These are phyloP conservation scores for Cyclanthera cordifolia DNA, from an alignment of 306 rosid genomes.

Conservation along the genomic window DNA sequence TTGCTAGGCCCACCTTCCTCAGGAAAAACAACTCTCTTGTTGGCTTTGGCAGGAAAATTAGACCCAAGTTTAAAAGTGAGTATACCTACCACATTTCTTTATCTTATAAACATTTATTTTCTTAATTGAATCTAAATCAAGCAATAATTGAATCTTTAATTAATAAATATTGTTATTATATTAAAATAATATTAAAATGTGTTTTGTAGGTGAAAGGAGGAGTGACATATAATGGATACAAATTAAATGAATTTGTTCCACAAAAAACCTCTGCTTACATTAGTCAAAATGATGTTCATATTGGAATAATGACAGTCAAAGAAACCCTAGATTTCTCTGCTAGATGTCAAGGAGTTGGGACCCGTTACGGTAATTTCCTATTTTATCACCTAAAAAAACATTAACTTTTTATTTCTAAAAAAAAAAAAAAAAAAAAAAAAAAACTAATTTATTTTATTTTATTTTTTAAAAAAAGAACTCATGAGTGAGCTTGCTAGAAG, in stretches of 20 bases:
- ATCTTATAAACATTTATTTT: too few relatives aligned
- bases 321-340: constrained; percentile 89
- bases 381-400: too few relatives aligned
- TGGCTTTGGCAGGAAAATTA: constrained; percentile 81
- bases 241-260: constrained; percentile 52
- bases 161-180: too few relatives aligned
- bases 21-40: constrained; percentile 77
- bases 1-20: constrained; percentile 85
- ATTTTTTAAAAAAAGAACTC: constrained; percentile 40
- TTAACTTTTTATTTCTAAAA: too few relatives aligned
- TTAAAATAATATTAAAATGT: too few relatives aligned
- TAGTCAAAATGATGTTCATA: constrained; percentile 77
- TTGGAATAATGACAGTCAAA: constrained; percentile 79
- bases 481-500: constrained; percentile 64
- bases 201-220: constrained; percentile 43
- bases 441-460: too few relatives aligned
- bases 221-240: constrained; percentile 60
- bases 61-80: constrained; percentile 51
- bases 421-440: too few relatives aligned
- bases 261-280: constrained; percentile 86
- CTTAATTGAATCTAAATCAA: too few relatives aligned
- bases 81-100: too few relatives aligned
- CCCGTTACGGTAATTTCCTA: constrained; percentile 76
- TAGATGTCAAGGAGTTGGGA: constrained; percentile 82
- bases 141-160: too few relatives aligned